Base-by-base conservation (phyloP, 179 eudicot species). In the Spinacia oleracea region DNA sequence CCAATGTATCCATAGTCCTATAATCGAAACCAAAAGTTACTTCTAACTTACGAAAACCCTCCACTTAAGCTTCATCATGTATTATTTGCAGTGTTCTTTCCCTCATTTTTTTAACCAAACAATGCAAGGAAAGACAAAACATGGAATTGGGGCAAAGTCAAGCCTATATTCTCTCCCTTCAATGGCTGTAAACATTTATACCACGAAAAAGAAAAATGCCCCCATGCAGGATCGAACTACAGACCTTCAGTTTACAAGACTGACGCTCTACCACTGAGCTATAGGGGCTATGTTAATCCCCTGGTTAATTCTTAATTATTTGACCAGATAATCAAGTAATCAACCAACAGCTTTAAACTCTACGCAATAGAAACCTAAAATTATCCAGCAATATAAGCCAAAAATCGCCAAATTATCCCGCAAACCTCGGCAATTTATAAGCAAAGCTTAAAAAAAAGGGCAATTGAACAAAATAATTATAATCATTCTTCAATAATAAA, bases 211-310 rank as follows among this genome's bases (percentile, higher is more conserved):
- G 1, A 43, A 27, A 46, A 21, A 11, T 93, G 98, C 98, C 98
- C 94, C 86, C 97, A 95, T 83, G 97, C 98, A 89, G 98, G 98
- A 95, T 95, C 97, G 97, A 95, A 91, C 97, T 93, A 88, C 97
- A 86, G 97, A 90, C 98, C 98, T 93, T 85, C 98, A 91, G 94
- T 92, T 94, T 94, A 94, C 97, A 92, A 94, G 97, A 92, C 98
- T 94, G 98, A 85, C 98, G 96, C 97, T 94, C 97, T 92, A 90
- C 98, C 98, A 91, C 98, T 91, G 97, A 92, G 96, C 94, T 92
- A 92, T 92, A 92, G 83, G 97, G 98, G 97, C 82, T 0, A 48
- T 1, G 0, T 51, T 51, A 72, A 31, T 50, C 45, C 45, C 63
- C 62, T 31, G 2, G 9, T 72, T 4, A 43, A 48, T 71, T 18